These are phyloP conservation scores for Margaritispora aquatica DNA, from an alignment of 495 filamentous ascomycete species.

Conservation along the genomic window DNA sequence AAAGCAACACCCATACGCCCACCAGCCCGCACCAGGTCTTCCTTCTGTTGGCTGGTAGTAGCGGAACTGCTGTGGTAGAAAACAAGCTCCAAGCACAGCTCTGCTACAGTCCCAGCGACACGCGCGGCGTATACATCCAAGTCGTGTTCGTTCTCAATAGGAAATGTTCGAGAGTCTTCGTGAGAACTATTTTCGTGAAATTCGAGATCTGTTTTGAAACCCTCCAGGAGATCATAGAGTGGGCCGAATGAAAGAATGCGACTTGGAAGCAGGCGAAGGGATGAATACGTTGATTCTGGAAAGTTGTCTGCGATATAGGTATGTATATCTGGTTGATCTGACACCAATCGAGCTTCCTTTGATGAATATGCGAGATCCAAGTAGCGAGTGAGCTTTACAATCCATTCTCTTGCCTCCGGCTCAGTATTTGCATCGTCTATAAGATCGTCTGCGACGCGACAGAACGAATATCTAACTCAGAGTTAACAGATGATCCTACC, in stretches of 20 bases:
- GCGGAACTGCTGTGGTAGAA: constrained; percentile 39
- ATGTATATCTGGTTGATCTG: constrained; percentile 15
- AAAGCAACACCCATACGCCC: constrained; percentile 59
- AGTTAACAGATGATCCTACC: not conserved
- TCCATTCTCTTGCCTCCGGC: constrained; percentile 41
- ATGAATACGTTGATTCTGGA: constrained; percentile 37
- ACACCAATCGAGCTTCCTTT: constrained; percentile 8
- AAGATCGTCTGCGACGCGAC: constrained; percentile 62
- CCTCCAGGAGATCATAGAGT: constrained; percentile 51
- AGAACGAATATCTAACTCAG: constrained; percentile 55
- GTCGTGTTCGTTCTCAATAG: constrained; percentile 47
- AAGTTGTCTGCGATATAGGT: constrained; percentile 37
- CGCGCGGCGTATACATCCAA: constrained; percentile 50
- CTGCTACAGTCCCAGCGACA: constrained; percentile 63
- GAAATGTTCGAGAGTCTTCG: constrained; percentile 29
- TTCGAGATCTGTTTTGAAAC: constrained; percentile 55
- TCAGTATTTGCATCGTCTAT: constrained; percentile 48
- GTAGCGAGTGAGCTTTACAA: constrained; percentile 42
- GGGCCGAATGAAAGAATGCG: constrained; percentile 43
- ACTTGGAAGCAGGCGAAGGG: constrained; percentile 48
- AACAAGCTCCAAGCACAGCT: constrained; percentile 56
- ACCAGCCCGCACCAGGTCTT: constrained; percentile 38
- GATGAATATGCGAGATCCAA: constrained; percentile 37
- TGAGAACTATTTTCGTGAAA: constrained; percentile 29
- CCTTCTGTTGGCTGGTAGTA: constrained; percentile 18